Evolutionary conservation across 345 rosid species (phyloP), one percentile per base, ranked within the genome.

Genomic region (Dipteronia sinensis): DNA sequence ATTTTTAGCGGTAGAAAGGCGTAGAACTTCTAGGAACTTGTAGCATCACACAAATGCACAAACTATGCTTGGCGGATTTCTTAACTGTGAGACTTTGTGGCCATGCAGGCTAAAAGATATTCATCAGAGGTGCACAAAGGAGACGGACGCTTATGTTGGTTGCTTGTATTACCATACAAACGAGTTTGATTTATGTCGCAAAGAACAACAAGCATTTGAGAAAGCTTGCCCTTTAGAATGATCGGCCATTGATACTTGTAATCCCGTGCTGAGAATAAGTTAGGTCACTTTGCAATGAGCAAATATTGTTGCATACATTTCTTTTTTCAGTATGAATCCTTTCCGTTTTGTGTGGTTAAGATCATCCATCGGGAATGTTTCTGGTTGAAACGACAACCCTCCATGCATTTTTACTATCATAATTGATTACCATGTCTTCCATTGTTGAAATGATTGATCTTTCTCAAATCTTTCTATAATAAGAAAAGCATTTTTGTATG

Each of bases 81-180:
- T 77, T 31, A 71, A 65, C 47, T 42, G n/a, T 74, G 73, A 34
- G 68, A 68, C 58, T 63, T 63, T 78, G 59, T 67, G 74, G 44
- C 20, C 2, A 38, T 88, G 85, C 88, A 97, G 99, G 87, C 78
- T 97, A 79, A 97, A 88, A 78, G 98, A 94, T 88, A 93, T 97
- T 73, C 97, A 94, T 81, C 93, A 93, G 73, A 90, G 77, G 73
- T 94, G 99, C 90, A 92, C 93, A 16, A 91, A 87, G 62, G 93
- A 92, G 78, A 94, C 94, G 99, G 99, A 97, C 78, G 92, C 72
- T 10, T 93, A 94, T 58, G 99, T 87, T 42, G 94, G 97, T 61
- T 97, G 99, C 84, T 89, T 97, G 99, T 97, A 93, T 86, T 97
- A 97, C 89, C 80, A 85, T 77, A 94, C 99, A 0, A 97, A 94